Percentiles rank a stretch among this genome's conserved stretches.
Evolutionary conservation across 2,329 filamentous ascomycete species (phyloP).

Genomic region (Diaporthe sp.): DNA sequence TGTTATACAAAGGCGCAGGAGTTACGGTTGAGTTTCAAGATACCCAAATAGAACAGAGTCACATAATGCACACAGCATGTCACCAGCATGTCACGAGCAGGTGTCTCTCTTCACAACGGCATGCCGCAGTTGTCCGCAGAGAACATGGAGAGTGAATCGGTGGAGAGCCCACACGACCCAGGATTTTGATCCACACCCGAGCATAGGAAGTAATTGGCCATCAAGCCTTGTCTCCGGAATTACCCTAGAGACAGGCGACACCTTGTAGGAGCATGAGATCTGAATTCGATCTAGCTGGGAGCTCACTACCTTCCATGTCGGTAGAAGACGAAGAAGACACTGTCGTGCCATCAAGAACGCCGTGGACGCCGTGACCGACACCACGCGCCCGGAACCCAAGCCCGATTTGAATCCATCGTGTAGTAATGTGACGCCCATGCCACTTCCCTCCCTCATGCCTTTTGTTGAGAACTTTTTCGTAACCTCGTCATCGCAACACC

Average conservation of each 20-base stretch:
- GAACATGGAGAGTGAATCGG: not conserved
- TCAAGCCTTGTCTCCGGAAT: slow-evolving; percentile 86
- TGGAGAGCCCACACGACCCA: slow-evolving; percentile 27
- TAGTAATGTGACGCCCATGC: slow-evolving; percentile 48
- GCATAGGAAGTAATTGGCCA: slow-evolving; percentile 75
- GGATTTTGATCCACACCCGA: slow-evolving; percentile 25
- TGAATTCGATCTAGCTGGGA: slow-evolving; percentile 71
- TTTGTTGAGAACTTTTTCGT: slow-evolving; percentile 45
- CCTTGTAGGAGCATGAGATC: slow-evolving; percentile 77
- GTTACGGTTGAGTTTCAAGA: slow-evolving; percentile 38
- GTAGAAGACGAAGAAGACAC: slow-evolving; percentile 36
- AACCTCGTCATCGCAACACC: slow-evolving; percentile 38
- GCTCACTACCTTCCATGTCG: slow-evolving; percentile 69
- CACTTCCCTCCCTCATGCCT: slow-evolving; percentile 49
- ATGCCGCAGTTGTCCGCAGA: not conserved
- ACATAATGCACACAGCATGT: slow-evolving; percentile 1
- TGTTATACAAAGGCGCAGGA: slow-evolving; percentile 26
- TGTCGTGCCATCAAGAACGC: slow-evolving; percentile 54
- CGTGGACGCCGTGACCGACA: slow-evolving; percentile 59
- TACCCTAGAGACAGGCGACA: slow-evolving; percentile 84
- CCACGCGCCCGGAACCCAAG: slow-evolving; percentile 57
- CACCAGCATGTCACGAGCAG: not conserved
- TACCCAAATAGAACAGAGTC: slow-evolving; percentile 33
- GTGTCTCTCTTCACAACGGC: slow-evolving; percentile 14
- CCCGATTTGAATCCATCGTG: slow-evolving; percentile 35